Evolutionary conservation across 768 basidiomycete genomes (phyloP).

Genomic region (Boletus sp.): DNA sequence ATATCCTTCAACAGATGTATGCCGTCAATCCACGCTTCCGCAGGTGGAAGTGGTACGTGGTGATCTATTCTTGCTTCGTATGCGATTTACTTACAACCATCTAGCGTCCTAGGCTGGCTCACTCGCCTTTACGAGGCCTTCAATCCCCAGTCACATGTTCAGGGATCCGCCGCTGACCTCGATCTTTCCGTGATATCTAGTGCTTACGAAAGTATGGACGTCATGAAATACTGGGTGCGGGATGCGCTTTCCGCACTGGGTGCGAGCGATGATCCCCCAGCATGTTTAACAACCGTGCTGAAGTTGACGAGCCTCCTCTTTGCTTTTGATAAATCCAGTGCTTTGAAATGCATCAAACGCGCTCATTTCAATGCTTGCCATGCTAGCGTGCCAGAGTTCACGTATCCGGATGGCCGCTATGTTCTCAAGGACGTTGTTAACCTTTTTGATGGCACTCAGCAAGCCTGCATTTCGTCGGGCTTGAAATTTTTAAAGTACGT

Average conservation of each 20-base stretch:
- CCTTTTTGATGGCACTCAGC: conserved; percentile 26
- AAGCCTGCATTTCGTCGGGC: conserved; percentile 34
- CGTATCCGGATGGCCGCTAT: conserved; percentile 18
- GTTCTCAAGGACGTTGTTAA: conserved; percentile 35
- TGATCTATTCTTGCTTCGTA: background rate
- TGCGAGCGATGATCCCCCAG: background rate
- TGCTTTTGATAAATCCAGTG: conserved; percentile 36
- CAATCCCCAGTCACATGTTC: conserved; percentile 42
- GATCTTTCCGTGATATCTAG: conserved; percentile 39
- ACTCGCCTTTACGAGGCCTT: conserved; percentile 47
- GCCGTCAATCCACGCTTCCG: conserved; percentile 5
- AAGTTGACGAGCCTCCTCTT: conserved; percentile 39
- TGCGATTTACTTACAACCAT: background rate
- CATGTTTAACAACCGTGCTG: conserved; percentile 41
- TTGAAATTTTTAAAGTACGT: conserved; percentile 40
- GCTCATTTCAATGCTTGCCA: conserved; percentile 24
- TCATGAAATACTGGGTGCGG: conserved; percentile 47
- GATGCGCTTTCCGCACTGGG: conserved; percentile 41
- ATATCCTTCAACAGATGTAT: conserved; percentile 41
- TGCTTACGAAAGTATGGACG: conserved; percentile 33
- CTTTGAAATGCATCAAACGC: conserved; percentile 35
- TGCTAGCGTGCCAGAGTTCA: background rate
- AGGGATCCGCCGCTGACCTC: conserved; percentile 43
- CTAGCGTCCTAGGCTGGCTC: conserved; percentile 31
- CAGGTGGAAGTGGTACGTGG: conserved; percentile 8